Evolutionary conservation across 768 basidiomycete species (phyloP), one percentile per base, ranked within the genome.

Genomic region (Leccinum obscurum): DNA sequence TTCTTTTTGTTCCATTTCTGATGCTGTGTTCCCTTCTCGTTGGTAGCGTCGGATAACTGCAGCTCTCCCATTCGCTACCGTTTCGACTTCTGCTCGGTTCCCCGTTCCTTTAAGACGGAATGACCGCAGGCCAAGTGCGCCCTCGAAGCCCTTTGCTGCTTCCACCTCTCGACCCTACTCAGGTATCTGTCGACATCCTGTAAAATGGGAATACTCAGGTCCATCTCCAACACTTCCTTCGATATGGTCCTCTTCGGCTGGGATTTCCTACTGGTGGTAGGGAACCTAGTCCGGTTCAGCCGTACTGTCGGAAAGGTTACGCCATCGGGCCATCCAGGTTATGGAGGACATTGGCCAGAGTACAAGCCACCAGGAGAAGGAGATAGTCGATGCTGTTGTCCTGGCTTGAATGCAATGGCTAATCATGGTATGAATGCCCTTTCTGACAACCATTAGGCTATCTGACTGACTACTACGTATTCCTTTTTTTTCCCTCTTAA

Each of bases 361-460:
- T 91, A 78, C 63, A 74, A 80, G 8, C 71, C 85, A 0, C 82
- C 89, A 14, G 74, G 72, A 63, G 79, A 84, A 10, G 82, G 81
- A 3, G 90, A 91, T 63, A 89, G 88, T 67, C 78, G 90, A 11
- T 82, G 81, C 64, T 83, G 85, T 5, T 92, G 90, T 63, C 90
- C 89, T 6, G 87, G 81, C 13, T 72, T 92, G 62, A 92, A 92
- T 64, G 85, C 88, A 0, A 77, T 93, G 82, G 88, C 90, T 4
- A 92, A 92, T 68, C 90, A 92, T 63, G 90, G 90, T 89, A 54
- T n/a, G 72, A 15, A 46, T n/a, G 20, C 80, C 80, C 55, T 82
- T 75, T 68, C 77, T 79, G 2, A 85, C 85, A 49, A 56, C 35
- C 20, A 26, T 28, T 11, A 1, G 7, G 10, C 9, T 5, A 48